Percentiles rank a stretch among this genome's conserved stretches.
phyloP scores from a whole-genome alignment of 176 grass and related monocot species.

The Zoysia japonica region DNA sequence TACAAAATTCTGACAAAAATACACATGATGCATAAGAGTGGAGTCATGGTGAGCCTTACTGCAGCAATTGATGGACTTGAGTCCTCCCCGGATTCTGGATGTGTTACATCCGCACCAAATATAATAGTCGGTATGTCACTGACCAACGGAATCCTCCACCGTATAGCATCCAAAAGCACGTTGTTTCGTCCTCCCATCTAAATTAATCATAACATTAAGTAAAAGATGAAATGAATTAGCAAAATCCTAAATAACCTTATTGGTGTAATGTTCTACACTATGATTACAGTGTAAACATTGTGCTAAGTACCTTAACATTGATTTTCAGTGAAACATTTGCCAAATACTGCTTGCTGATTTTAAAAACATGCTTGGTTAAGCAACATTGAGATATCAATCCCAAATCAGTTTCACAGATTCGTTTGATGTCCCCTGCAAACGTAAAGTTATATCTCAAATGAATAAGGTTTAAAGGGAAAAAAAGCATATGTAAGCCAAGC shows the following conservation, averaged over 20 bases:
- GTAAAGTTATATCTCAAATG: conserved; percentile 9
- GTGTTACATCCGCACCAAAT: conserved; percentile 98
- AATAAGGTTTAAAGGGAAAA: neutral
- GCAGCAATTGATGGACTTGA: conserved; percentile 97
- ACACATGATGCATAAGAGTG: conserved; percentile 16
- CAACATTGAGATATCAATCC: conserved; percentile 98
- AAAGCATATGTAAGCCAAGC: neutral
- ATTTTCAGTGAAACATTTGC: conserved; percentile 99
- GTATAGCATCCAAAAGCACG: conserved; percentile 89
- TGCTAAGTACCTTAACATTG: conserved; percentile 86
- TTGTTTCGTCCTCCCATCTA: conserved; percentile 99
- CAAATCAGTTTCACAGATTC: conserved; percentile 99
- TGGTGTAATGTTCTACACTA: neutral
- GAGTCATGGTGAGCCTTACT: conserved; percentile 42
- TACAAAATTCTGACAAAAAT: conserved; percentile 1
- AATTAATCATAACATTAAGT: conserved; percentile 35
- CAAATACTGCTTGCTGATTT: conserved; percentile 98
- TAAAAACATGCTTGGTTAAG: conserved; percentile 98
- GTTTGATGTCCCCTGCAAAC: conserved; percentile 89
- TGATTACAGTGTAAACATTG: conserved; percentile 24
- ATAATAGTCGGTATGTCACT: conserved; percentile 99
- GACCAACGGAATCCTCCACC: conserved; percentile 98
- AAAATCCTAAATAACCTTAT: neutral
- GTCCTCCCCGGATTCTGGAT: conserved; percentile 99
- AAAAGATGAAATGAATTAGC: conserved; percentile 29